These are phyloP conservation scores for Emmonsiellopsis sp. DNA, from an alignment of 2,329 filamentous ascomycete genomes.

Conservation along the genomic window DNA sequence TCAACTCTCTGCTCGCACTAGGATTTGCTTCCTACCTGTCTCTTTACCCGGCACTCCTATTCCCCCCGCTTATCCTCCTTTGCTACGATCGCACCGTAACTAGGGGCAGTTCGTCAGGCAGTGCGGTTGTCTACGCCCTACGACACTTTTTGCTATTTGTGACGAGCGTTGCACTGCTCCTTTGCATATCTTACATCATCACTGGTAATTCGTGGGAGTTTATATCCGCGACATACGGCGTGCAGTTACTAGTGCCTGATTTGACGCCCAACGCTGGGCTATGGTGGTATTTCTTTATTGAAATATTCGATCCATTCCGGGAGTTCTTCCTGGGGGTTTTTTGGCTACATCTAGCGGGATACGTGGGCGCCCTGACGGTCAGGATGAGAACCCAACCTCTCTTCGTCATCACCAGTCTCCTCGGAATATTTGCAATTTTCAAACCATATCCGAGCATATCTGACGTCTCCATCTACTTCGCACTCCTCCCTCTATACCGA, in stretches of 20 bases:
- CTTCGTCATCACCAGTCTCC: conserved; percentile 71
- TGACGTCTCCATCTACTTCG: conserved; percentile 78
- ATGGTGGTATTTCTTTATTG: conserved; percentile 99
- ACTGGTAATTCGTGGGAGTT: conserved; percentile 80
- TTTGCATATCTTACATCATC: conserved; percentile 63
- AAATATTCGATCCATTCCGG: conserved; percentile 98
- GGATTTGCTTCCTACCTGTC: conserved; percentile 85
- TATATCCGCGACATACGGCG: conserved; percentile 78
- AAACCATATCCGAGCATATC: conserved; percentile 93
- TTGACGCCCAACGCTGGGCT: conserved; percentile 89
- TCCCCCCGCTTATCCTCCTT: conserved; percentile 71
- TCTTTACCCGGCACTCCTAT: conserved; percentile 79
- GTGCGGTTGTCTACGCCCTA: conserved; percentile 41
- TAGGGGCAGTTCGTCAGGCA: conserved; percentile 21
- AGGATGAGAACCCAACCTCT: conserved; percentile 78
- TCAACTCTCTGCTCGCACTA: conserved; percentile 73
- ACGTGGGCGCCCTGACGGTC: conserved; percentile 76
- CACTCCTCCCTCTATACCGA: conserved; percentile 72
- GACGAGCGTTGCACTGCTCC: conserved; percentile 49
- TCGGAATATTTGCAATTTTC: conserved; percentile 89
- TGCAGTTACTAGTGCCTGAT: conserved; percentile 82
- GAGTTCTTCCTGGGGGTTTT: conserved; percentile 97
- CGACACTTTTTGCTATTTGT: conserved; percentile 46
- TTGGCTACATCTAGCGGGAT: conserved; percentile 88
- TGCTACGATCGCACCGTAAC: conserved; percentile 58